These are phyloP conservation scores for barrel medic (Medicago truncatula) DNA, from an alignment of 306 rosid species.

Conservation along the genomic window MtrunA17r5.0-ANR NC_053047.1:35970001-35970500, in stretches of 20 bases:
- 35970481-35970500: no score
- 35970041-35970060: no score
- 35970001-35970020: no score
- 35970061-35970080: no score
- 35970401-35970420: not conserved
- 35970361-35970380: no score
- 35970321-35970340: conserved; percentile 36
- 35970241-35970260: conserved; percentile 39
- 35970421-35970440: no score
- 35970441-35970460: no score
- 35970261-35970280: conserved; percentile 56
- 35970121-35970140: not conserved
- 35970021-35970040: no score
- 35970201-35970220: conserved; percentile 43
- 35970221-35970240: conserved; percentile 41
- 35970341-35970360: conserved; percentile 43
- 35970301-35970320: conserved; percentile 18
- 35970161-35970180: conserved; percentile 18
- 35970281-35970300: conserved; percentile 53
- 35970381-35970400: no score
- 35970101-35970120: not conserved
- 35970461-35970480: no score
- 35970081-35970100: no score
- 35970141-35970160: not conserved
- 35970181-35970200: conserved; percentile 52